Base-by-base conservation (phyloP, 202 grass and related monocot species). In the Sporobolus alterniflorus region DNA sequence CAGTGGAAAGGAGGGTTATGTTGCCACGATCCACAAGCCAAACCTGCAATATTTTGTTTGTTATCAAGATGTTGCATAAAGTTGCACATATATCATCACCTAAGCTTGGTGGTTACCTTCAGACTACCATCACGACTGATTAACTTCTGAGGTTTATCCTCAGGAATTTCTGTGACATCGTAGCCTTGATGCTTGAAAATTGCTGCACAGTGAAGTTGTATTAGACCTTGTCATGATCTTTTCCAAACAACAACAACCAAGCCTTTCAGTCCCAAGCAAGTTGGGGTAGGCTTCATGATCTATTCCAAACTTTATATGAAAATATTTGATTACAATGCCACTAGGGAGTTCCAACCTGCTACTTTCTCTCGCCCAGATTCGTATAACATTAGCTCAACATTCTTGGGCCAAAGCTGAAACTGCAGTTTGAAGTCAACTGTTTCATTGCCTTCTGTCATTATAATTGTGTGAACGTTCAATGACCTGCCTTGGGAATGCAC, bases 171-270 rank as follows among this genome's bases (percentile, higher is more conserved):
- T 63, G 86, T 88, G 81, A 95, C 84, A 21, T 90, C 88, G 13
- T 90, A 95, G 2, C 90, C 93, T 66, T 95, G 90, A 78, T 95
- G 85, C 82, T 95, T 95, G 91, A 95, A 95, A 74, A 95, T 95
- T 71, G 90, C 93, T 95, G 85, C 72, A 90, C 22, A 73, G 79
- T 77, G 44, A 89, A 56, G 52, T 43, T 56, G 71, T 26, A 59
- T 77, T 75, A 83, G 83, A 79, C 36, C 39, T 43, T 87, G 39
- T 16, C 34, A 86, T 39, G 17, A 78, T 49, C 33, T 66, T 32
- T 59, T 28, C 64, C 28, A n/a, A n/a, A n/a, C n/a, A n/a, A n/a
- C n/a, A n/a, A n/a, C n/a, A n/a, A n/a, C n/a, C n/a, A n/a, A n/a
- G n/a, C n/a, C n/a, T n/a, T n/a, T n/a, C n/a, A n/a, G n/a, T n/a